Evolutionary conservation across 352 stramenopile species (phyloP).

Genomic region (Albugo laibachii): DNA sequence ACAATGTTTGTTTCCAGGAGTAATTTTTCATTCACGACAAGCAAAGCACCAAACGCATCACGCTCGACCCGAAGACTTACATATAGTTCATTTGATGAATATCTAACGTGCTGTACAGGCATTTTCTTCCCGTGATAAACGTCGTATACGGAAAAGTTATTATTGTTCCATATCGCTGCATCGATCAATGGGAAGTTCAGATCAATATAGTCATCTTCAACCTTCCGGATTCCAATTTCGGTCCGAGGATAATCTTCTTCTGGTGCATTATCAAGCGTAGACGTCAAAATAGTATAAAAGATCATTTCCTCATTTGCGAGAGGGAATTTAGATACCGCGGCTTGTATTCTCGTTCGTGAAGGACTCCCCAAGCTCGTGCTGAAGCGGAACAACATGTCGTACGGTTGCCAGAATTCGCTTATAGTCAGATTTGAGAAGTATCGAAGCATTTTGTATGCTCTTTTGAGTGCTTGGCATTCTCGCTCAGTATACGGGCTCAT

Average conservation of each 20-base stretch:
- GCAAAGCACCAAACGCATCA: slow-evolving; percentile 36
- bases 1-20: slow-evolving; percentile 4
- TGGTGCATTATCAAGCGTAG: slow-evolving; percentile 10
- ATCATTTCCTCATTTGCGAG: slow-evolving; percentile 9
- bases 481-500: slow-evolving; percentile 63
- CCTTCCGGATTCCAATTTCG: not conserved
- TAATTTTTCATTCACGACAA: slow-evolving; percentile 10
- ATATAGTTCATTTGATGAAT: slow-evolving; percentile 1
- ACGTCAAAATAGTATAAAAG: slow-evolving; percentile 42
- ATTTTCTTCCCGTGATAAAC: slow-evolving; percentile 36
- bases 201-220: not conserved
- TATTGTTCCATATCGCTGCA: too few relatives aligned
- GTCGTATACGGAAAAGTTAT: slow-evolving; percentile 21
- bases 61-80: slow-evolving; percentile 23
- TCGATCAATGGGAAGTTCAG: not conserved
- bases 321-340: slow-evolving; percentile 12
- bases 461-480: slow-evolving; percentile 37
- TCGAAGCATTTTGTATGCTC: slow-evolving; percentile 41
- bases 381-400: slow-evolving; percentile 8
- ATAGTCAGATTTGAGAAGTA: slow-evolving; percentile 25
- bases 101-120: slow-evolving; percentile 3
- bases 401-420: slow-evolving; percentile 29
- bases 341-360: not conserved
- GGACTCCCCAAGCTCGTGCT: not conserved
- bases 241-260: slow-evolving; percentile 1